Base-by-base conservation (phyloP, 441 rosid species). In the Syzygium syzygioides region DNA sequence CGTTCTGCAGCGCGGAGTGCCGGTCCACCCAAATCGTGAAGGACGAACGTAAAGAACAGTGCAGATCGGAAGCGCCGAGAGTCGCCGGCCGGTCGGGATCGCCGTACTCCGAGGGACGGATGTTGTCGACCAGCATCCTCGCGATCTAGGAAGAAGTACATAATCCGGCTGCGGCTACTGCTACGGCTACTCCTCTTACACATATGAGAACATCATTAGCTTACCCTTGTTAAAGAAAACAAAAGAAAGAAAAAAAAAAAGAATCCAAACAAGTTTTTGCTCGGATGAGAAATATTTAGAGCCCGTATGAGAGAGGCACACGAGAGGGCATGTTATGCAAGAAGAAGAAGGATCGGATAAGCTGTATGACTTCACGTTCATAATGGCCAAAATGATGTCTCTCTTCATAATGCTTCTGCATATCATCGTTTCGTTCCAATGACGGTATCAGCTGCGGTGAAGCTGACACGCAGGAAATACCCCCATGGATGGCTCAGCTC, bases 1-100 rank as follows among this genome's bases (percentile, higher is more conserved):
- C 95, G 2, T 96, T 95, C 89, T 96, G 97, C 53, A 96, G 97
- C 91, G 79, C 86, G 25, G 97, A 94, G 76, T 96, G 98, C 90
- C 88, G 97, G 87, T 94, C 96, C 12, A 94, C 89, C 88, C 95
- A 94, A 53, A 94, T 96, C 88, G 90, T 88, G 87, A 91, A 86
- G 34, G 95, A 95, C 54, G 96, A 95, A 66, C 86, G 90, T 15
- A 94, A 93, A 89, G 94, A 94, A 86, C 93, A 91, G 90, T 94
- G 96, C 92, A 91, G 92, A 91, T 89, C 94, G 13, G 94, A 93
- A 8, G 87, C 92, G 32, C 76, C 95, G 83, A 89, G 93, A 41
- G 91, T 94, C 85, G 93, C 88, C 20, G 91, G 90, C 54, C 87
- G 89, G 48, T 88, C 95, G 79, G 89, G 89, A 53, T 91, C 92